Conservation (phyloP, 805 yeast species). For the Metschnikowia borealis region DNA sequence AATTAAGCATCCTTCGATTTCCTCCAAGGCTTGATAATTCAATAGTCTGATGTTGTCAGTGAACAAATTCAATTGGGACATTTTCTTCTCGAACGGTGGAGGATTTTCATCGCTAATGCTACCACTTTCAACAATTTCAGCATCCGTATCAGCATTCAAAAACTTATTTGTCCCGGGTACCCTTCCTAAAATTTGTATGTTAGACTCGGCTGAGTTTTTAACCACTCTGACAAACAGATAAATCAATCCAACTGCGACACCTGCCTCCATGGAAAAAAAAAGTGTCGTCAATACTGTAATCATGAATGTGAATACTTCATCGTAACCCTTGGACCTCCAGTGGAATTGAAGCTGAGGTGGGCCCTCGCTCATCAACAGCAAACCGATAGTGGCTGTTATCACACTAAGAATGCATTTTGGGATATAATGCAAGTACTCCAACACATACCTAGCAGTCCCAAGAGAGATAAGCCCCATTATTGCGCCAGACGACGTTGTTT, state of each 20-base stretch:
- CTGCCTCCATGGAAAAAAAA: conserved; percentile 76
- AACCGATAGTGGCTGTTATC: conserved; percentile 70
- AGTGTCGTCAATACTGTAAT: conserved; percentile 64
- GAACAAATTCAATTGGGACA: conserved; percentile 29
- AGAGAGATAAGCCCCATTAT: conserved; percentile 76
- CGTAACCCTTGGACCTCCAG: conserved; percentile 66
- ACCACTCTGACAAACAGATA: conserved; percentile 78
- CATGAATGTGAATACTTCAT: conserved; percentile 65
- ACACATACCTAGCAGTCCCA: conserved; percentile 54
- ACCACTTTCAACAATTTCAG: neutral
- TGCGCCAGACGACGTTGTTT: conserved; percentile 78
- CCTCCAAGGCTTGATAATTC: conserved; percentile 36
- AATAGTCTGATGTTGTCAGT: conserved; percentile 32
- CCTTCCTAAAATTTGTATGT: conserved; percentile 80
- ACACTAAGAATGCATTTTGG: conserved; percentile 81
- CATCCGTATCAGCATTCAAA: conserved; percentile 37
- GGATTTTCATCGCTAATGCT: neutral
- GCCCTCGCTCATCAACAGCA: conserved; percentile 60
- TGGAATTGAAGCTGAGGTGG: conserved; percentile 63
- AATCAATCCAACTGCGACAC: conserved; percentile 81
- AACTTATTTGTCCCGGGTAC: conserved; percentile 36
- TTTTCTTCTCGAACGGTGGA: conserved; percentile 3
- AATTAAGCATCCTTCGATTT: conserved; percentile 42
- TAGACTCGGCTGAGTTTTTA: conserved; percentile 72
- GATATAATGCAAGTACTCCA: conserved; percentile 62